Conservation (phyloP, 352 stramenopile species). For the Aphanomyces stellatus region DNA sequence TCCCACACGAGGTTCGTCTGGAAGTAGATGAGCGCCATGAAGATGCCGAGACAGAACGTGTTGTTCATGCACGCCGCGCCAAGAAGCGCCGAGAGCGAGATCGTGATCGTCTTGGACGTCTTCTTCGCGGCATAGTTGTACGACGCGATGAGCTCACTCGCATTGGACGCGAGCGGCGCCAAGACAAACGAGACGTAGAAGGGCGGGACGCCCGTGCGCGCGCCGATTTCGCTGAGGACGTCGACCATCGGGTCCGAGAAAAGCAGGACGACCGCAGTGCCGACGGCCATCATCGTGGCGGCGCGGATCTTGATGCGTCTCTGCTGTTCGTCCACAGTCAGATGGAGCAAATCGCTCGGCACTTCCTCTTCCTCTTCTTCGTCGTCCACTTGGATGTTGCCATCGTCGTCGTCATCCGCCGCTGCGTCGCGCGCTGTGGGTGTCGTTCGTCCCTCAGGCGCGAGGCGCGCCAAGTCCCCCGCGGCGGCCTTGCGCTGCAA, state of each 20-base stretch:
- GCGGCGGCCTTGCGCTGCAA: slow-evolving; percentile 25
- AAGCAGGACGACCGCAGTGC: slow-evolving; percentile 90
- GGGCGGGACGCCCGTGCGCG: slow-evolving; percentile 80
- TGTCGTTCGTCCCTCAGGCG: too few relatives aligned
- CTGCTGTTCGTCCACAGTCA: slow-evolving; percentile 94
- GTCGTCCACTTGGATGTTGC: too few relatives aligned
- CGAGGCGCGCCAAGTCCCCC: slow-evolving; percentile 21
- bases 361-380: slow-evolving; percentile 93
- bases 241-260: slow-evolving; percentile 99
- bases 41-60: slow-evolving; percentile 98
- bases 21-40: slow-evolving; percentile 95
- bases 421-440: slow-evolving; percentile 9
- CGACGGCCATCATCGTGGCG: slow-evolving; percentile 90
- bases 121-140: slow-evolving; percentile 98
- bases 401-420: slow-evolving; percentile 37
- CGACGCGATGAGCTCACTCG: slow-evolving; percentile 95
- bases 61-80: slow-evolving; percentile 99
- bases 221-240: slow-evolving; percentile 91
- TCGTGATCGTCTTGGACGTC: slow-evolving; percentile 96
- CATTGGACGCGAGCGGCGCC: slow-evolving; percentile 96
- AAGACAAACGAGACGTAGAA: slow-evolving; percentile 99
- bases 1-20: slow-evolving; percentile 92
- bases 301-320: slow-evolving; percentile 91
- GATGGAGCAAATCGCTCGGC: slow-evolving; percentile 88
- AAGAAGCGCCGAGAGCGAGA: slow-evolving; percentile 89